Evolutionary conservation across 345 rosid species (phyloP), one percentile per base, ranked within the genome.

Genomic region (Balakata baccata): DNA sequence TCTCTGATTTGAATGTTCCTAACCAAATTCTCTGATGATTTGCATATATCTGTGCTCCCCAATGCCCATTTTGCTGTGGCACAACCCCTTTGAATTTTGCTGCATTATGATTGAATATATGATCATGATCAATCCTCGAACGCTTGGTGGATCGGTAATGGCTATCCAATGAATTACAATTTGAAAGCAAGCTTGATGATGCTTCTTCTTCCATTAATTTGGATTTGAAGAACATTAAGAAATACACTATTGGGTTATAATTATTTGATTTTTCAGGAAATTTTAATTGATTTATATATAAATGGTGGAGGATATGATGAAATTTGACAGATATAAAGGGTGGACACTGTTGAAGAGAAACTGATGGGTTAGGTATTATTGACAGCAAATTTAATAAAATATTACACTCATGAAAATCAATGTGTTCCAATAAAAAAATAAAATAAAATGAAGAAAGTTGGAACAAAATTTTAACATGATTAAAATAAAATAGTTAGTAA

Each of bases 1-100:
- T 73, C 81, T 87, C 88, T 11, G 79, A 82, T 46, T 71, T 82
- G 78, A 87, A 87, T 51, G 90, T 87, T 23, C 90, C 90, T 20
- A 87, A 71, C 90, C 90, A 87, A 53, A 87, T 82, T 11, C 90
- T 82, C 66, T 80, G 88, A 78, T 87, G 90, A 80, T 85, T 87
- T 79, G 85, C 87, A 57, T 87, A 87, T 68, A 87, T 87, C 34
- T 87, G 88, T 25, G 88, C 88, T 2, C 90, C 90, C 90, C 90
- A 87, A 25, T 85, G 75, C 29, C 87, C 88, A 62, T 87, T 87
- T 18, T 86, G 87, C 79, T 85, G 90, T 0, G 87, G 87, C 39
- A 87, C 88, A 16, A 87, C 87, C 2, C 90, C 90, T 67, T 87
- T 87, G 74, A 79, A 83, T 70, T 72, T 80, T 6, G 45, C 69